Evolutionary conservation across 257 asterid species (phyloP).

Genomic region (Salvia rosmarinus): DNA sequence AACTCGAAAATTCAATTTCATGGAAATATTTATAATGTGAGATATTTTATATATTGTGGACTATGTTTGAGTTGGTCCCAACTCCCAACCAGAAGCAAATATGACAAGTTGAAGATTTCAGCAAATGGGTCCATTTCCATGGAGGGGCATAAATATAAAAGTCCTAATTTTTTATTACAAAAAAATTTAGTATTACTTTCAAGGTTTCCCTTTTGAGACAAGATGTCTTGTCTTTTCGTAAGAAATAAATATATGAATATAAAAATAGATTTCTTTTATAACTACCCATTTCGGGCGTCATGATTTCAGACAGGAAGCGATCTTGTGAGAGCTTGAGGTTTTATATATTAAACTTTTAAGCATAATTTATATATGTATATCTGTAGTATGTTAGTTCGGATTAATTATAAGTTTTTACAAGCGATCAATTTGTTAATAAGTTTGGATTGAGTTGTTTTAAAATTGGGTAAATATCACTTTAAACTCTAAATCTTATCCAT

Average conservation of each 20-base stretch:
- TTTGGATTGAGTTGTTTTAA: not conserved
- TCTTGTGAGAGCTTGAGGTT: not conserved
- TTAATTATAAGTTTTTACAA: no score
- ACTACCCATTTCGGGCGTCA: not conserved
- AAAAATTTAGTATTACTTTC: not conserved
- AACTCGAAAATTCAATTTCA: conserved; percentile 21
- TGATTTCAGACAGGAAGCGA: conserved; percentile 4
- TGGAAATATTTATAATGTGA: conserved; percentile 21
- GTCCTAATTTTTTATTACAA: not conserved
- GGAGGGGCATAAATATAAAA: not conserved
- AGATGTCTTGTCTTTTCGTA: conserved; percentile 21
- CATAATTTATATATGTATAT: no score
- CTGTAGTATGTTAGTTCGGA: no score
- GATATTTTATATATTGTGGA: conserved; percentile 41
- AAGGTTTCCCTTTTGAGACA: conserved; percentile 37
- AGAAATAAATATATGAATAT: not conserved
- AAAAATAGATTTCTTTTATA: not conserved
- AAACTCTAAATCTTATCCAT: no score
- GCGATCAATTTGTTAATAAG: not conserved
- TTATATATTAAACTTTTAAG: not conserved
- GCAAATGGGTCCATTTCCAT: conserved; percentile 51
- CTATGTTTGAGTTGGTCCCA: conserved; percentile 45
- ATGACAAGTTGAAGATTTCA: conserved; percentile 53
- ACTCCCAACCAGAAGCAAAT: conserved; percentile 42
- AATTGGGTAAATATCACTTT: no score